phyloP scores from a whole-genome alignment of 371 early-diverging fungal species.

The Nematocida sp. region DNA sequence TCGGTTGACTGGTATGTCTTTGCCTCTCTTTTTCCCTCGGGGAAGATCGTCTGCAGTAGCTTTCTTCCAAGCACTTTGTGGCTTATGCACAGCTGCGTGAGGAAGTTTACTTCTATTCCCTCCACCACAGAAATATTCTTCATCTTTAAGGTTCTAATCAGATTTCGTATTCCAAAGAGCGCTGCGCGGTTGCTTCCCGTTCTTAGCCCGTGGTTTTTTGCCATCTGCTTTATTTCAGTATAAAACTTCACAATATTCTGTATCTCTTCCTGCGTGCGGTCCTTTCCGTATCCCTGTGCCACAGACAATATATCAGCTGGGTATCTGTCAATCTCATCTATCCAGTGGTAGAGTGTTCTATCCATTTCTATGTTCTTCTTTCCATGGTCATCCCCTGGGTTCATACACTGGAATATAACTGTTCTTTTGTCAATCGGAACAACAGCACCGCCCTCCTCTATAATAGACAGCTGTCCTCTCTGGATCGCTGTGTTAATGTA shows the following conservation, averaged over 20 bases:
- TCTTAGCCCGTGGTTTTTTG: constrained; percentile 33
- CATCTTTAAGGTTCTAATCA: constrained; percentile 43
- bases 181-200: constrained; percentile 34
- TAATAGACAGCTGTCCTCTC: constrained; percentile 9
- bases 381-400: constrained; percentile 91
- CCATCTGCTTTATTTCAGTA: constrained; percentile 22
- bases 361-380: constrained; percentile 78
- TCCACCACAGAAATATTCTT: constrained; percentile 6
- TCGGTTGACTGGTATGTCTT: neutral
- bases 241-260: constrained; percentile 34
- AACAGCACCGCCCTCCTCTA: constrained; percentile 24
- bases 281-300: constrained; percentile 29
- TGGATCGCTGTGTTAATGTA: constrained; percentile 31
- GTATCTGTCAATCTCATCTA: constrained; percentile 39
- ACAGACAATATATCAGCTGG: constrained; percentile 39
- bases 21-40: neutral
- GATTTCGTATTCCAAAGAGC: constrained; percentile 57
- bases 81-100: constrained; percentile 63
- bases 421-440: constrained; percentile 31
- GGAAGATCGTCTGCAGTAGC: constrained; percentile 71
- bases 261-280: constrained; percentile 7
- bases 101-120: constrained; percentile 27
- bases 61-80: constrained; percentile 74
- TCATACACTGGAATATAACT: constrained; percentile 96
- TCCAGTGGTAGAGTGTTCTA: constrained; percentile 32